Conservation (phyloP, 805 yeast genomes). For the Hanseniaspora osmophila region DNA sequence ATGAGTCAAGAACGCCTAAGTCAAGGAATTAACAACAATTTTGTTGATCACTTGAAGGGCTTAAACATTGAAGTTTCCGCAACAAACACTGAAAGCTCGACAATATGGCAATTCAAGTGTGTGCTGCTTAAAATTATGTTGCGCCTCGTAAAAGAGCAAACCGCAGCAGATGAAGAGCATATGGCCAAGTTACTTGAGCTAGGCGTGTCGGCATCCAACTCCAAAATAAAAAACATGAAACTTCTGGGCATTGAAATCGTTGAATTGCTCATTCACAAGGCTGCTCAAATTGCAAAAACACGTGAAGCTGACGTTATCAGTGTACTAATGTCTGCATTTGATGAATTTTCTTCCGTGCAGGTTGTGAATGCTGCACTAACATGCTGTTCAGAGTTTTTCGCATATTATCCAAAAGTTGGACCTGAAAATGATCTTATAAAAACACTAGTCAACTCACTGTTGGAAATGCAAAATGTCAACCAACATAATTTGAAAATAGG, state of each 20-base stretch:
- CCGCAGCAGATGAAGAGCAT: neutral
- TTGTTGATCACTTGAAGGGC: neutral
- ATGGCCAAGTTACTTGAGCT: conserved; percentile 44
- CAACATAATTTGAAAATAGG: conserved; percentile 34
- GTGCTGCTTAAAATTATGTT: neutral
- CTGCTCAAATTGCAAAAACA: conserved; percentile 54
- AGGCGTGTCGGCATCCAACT: conserved; percentile 70
- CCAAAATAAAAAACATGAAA: conserved; percentile 47
- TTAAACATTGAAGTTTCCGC: neutral
- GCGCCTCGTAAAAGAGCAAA: neutral
- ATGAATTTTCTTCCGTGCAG: conserved; percentile 52
- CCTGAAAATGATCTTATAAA: conserved; percentile 34
- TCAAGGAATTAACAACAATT: neutral
- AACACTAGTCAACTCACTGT: conserved; percentile 52
- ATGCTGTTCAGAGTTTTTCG: conserved; percentile 53
- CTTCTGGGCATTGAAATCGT: conserved; percentile 53
- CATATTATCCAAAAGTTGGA: neutral
- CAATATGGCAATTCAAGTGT: neutral
- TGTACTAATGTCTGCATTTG: conserved; percentile 79
- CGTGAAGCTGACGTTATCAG: conserved; percentile 90
- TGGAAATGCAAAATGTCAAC: conserved; percentile 28
- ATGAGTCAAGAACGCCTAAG: neutral
- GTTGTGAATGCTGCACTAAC: conserved; percentile 66
- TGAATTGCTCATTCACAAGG: conserved; percentile 44
- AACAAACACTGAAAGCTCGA: neutral